phyloP scores from a whole-genome alignment of 179 eudicot genomes.

The Silene vulgaris region DNA sequence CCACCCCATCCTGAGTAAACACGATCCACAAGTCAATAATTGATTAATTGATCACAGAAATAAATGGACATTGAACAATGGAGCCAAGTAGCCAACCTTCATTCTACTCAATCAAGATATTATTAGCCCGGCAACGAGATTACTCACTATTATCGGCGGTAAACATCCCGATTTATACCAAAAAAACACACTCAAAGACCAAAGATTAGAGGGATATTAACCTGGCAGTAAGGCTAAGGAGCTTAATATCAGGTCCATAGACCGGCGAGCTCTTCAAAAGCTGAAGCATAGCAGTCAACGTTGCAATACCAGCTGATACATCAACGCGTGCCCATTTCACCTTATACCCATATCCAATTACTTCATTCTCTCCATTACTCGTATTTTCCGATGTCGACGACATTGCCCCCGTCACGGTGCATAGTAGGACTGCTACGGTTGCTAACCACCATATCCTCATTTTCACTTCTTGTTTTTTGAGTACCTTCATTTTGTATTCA shows the following conservation, averaged over 20 bases:
- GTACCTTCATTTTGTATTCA: background rate
- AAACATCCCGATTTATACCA: too few relatives aligned
- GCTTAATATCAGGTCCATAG: conserved; percentile 36
- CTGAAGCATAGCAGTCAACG: conserved; percentile 29
- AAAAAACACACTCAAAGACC: too few relatives aligned
- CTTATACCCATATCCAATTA: conserved; percentile 32
- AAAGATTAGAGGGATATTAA: background rate
- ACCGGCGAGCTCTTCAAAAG: conserved; percentile 23
- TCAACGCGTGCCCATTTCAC: conserved; percentile 26
- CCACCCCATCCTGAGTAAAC: too few relatives aligned
- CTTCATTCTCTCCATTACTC: background rate
- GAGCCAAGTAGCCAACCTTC: too few relatives aligned
- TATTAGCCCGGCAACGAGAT: too few relatives aligned
- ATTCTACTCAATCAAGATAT: too few relatives aligned
- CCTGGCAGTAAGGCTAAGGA: conserved; percentile 38
- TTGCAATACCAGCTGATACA: background rate
- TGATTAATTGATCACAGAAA: too few relatives aligned
- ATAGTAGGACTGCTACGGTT: background rate
- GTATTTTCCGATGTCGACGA: background rate
- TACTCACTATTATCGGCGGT: too few relatives aligned
- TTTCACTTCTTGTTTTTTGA: background rate
- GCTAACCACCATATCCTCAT: background rate
- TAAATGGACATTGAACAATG: too few relatives aligned
- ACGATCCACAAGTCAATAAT: too few relatives aligned
- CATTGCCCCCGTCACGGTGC: background rate